These are phyloP conservation scores for Leishmania guyanensis DNA, from an alignment of 208 protist genomes.

Conservation along the genomic window DNA sequence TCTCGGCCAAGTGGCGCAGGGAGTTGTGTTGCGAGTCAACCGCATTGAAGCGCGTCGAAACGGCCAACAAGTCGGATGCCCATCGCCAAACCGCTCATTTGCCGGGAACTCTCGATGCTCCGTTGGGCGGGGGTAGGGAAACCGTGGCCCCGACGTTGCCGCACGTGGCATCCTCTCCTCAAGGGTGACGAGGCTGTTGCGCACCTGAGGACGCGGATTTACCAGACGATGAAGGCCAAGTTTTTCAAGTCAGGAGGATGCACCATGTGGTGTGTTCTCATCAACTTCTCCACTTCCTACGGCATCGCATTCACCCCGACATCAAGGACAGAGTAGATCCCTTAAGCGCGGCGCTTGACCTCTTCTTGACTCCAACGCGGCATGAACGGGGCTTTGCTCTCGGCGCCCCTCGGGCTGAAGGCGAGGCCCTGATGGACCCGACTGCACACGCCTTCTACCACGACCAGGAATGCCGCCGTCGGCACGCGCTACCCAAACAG, in stretches of 20 bases:
- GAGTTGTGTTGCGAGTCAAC: background rate
- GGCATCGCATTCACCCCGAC: background rate
- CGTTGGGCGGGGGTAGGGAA: background rate
- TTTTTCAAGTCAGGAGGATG: background rate
- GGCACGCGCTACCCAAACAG: no score
- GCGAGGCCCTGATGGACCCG: no score
- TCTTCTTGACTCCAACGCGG: background rate
- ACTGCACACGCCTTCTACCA: background rate
- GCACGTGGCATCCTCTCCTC: background rate
- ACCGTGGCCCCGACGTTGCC: background rate
- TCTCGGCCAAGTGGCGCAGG: background rate
- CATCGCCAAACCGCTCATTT: background rate
- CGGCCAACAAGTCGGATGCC: background rate
- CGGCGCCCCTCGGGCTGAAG: background rate
- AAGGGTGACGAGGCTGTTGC: background rate
- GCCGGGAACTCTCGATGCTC: background rate
- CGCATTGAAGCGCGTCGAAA: background rate
- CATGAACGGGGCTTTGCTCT: background rate
- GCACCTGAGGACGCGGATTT: background rate
- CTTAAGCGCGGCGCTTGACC: background rate
- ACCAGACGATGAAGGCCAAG: background rate
- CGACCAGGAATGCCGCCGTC: no score
- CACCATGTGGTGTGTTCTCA: background rate
- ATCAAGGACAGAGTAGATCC: background rate
- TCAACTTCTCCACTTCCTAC: background rate